These are phyloP conservation scores for Coemansia biformis DNA, from an alignment of 192 early-diverging fungal species.

Conservation along the genomic window DNA sequence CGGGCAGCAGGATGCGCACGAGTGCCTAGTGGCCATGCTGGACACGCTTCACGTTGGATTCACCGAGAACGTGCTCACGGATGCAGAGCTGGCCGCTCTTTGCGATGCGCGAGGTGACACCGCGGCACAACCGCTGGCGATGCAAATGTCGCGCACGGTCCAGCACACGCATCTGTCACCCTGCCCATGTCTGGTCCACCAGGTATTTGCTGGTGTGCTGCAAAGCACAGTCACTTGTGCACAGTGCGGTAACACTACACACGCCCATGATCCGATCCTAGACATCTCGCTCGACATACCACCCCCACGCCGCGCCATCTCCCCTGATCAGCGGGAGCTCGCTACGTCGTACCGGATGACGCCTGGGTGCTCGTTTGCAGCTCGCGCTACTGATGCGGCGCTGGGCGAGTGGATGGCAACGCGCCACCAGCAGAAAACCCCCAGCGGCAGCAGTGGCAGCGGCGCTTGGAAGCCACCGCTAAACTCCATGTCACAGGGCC, in stretches of 20 bases:
- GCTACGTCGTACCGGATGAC: constrained; percentile 1
- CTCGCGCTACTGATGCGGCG: constrained; percentile 19
- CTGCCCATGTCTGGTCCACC: constrained; percentile 85
- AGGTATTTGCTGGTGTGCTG: constrained; percentile 81
- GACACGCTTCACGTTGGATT: constrained; percentile 78
- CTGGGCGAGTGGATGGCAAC: constrained; percentile 19
- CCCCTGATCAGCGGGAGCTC: background rate
- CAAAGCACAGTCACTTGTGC: constrained; percentile 88
- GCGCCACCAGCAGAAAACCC: background rate
- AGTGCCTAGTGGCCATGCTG: constrained; percentile 88
- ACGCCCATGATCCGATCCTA: constrained; percentile 80
- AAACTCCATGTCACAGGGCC: constrained; percentile 19
- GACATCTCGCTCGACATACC: constrained; percentile 85
- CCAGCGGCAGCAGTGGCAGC: background rate
- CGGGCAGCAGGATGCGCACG: constrained; percentile 95
- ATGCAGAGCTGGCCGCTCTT: background rate
- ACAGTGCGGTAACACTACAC: constrained; percentile 71
- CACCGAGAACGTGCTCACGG: constrained; percentile 33
- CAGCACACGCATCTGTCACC: constrained; percentile 16
- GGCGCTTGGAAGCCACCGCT: constrained; percentile 1
- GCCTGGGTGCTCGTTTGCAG: background rate
- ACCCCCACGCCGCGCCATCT: constrained; percentile 26
- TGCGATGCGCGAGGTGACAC: too few species aligned
- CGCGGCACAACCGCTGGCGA: background rate
- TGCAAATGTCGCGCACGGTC: constrained; percentile 2